These are phyloP conservation scores for Rhinocladiella mackenziei DNA, from an alignment of 2,329 filamentous ascomycete genomes.

Conservation along the genomic window DNA sequence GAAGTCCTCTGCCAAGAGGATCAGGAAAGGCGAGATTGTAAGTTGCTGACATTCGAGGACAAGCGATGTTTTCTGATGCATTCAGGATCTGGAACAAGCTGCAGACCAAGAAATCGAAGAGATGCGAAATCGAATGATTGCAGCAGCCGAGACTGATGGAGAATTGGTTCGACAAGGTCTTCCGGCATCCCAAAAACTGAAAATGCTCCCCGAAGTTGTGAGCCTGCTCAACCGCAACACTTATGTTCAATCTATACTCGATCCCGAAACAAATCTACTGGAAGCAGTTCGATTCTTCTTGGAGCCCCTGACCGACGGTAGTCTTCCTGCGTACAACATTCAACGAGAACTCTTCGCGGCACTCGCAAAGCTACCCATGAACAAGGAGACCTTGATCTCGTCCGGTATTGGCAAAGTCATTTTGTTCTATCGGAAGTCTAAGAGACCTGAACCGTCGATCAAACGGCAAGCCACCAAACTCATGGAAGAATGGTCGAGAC, in stretches of 20 bases:
- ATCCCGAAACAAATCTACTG: conserved; percentile 91
- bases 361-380: conserved; percentile 74
- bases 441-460: conserved; percentile 79
- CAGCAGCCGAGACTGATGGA: conserved; percentile 82
- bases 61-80: conserved; percentile 21
- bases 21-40: conserved; percentile 85
- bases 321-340: conserved; percentile 92
- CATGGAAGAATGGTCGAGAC: conserved; percentile 92
- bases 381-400: conserved; percentile 83
- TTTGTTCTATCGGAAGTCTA: conserved; percentile 94
- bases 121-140: conserved; percentile 85
- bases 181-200: conserved; percentile 87
- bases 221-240: conserved; percentile 82
- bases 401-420: conserved; percentile 95
- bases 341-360: conserved; percentile 89
- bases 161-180: conserved; percentile 71
- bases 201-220: conserved; percentile 86
- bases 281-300: conserved; percentile 96
- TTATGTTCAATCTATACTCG: conserved; percentile 75
- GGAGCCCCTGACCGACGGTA: conserved; percentile 89
- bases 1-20: conserved; percentile 66
- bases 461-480: conserved; percentile 90
- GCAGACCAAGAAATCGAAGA: conserved; percentile 85
- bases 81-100: conserved; percentile 79
- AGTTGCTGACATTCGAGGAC: conserved; percentile 34